Percentiles rank a stretch among this genome's conserved stretches.
Evolutionary conservation across 768 basidiomycete genomes (phyloP).

Genomic region (Suillus discolor): DNA sequence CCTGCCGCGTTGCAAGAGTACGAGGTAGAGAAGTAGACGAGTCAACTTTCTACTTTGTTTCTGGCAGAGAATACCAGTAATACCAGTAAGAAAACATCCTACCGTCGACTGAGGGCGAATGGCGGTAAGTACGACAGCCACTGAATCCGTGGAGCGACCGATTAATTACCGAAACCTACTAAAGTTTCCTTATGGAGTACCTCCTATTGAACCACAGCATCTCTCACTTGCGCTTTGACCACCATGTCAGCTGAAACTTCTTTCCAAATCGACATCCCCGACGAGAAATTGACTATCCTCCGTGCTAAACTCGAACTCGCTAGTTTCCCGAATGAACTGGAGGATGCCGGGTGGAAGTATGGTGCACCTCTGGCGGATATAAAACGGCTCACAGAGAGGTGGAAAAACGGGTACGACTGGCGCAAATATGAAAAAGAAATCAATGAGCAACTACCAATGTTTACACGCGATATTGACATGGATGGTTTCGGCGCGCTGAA

Average conservation of each 20-base stretch:
- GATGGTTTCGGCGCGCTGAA: conserved; percentile 49
- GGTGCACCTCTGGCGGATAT: conserved; percentile 53
- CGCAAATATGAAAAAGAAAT: conserved; percentile 49
- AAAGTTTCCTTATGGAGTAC: background rate
- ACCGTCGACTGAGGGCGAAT: no score
- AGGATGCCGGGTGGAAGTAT: conserved; percentile 52
- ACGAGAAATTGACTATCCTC: conserved; percentile 42
- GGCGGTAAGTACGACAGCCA: no score
- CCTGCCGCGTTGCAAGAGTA: no score
- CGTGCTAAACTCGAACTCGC: conserved; percentile 48
- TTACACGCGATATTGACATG: conserved; percentile 51
- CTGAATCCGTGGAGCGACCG: no score
- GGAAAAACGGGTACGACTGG: conserved; percentile 62
- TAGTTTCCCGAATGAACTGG: conserved; percentile 59
- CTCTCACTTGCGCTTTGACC: background rate
- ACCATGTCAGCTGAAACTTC: conserved; percentile 37
- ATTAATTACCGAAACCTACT: no score
- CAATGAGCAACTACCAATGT: conserved; percentile 37
- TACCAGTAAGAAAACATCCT: no score
- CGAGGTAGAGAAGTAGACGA: no score
- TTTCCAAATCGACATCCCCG: conserved; percentile 52
- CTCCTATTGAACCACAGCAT: background rate
- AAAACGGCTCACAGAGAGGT: conserved; percentile 47
- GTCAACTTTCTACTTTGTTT: no score
- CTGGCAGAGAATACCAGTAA: no score